phyloP scores from a whole-genome alignment of 768 basidiomycete species.

The Leccinum subtestaceum region DNA sequence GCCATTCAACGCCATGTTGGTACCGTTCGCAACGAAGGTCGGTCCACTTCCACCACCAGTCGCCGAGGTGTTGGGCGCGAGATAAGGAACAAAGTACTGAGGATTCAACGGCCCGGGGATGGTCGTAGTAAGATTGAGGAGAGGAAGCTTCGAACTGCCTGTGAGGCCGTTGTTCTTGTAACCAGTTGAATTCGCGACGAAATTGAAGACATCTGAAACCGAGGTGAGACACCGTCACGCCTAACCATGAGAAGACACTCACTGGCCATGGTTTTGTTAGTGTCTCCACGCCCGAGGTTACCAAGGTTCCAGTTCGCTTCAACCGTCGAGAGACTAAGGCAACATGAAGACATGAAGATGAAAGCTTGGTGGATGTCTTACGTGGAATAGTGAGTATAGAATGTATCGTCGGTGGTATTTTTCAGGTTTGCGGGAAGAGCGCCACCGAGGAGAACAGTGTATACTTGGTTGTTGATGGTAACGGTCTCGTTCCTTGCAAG shows the following conservation, averaged over 20 bases:
- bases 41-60: constrained; percentile 39
- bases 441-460: constrained; percentile 41
- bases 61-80: constrained; percentile 36
- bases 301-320: constrained; percentile 59
- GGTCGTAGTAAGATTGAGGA: constrained; percentile 37
- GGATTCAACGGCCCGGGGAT: constrained; percentile 44
- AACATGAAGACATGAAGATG: not conserved
- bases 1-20: constrained; percentile 34
- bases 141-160: constrained; percentile 26
- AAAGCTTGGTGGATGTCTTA: constrained; percentile 1
- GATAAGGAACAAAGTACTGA: constrained; percentile 38
- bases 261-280: constrained; percentile 38
- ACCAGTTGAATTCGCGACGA: constrained; percentile 45
- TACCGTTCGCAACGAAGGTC: constrained; percentile 34
- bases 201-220: constrained; percentile 45
- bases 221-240: not conserved
- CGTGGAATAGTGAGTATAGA: constrained; percentile 58
- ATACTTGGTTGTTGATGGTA: constrained; percentile 44
- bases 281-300: constrained; percentile 54
- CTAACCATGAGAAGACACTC: not conserved
- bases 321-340: constrained; percentile 44
- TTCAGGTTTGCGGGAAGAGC: constrained; percentile 41
- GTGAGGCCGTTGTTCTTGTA: constrained; percentile 42
- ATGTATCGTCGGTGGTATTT: constrained; percentile 48
- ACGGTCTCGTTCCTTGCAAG: constrained; percentile 25